phyloP scores from a whole-genome alignment of 805 yeast species.

The Kodamaea kaohsiungensis region DNA sequence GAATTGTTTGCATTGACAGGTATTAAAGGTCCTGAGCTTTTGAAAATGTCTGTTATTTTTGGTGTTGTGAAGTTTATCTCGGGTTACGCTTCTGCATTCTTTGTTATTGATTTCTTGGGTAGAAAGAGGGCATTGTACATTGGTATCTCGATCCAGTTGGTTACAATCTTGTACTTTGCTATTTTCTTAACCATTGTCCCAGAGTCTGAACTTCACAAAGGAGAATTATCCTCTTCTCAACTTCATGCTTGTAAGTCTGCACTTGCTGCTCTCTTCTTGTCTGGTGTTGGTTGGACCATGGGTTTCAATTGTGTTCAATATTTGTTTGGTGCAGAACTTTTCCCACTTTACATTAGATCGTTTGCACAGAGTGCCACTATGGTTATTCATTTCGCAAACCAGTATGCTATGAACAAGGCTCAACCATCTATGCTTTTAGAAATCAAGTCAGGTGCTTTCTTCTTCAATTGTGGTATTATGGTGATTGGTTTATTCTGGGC shows the following conservation, averaged over 20 bases:
- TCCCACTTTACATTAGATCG: conserved; percentile 25
- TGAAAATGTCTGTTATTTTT: conserved; percentile 26
- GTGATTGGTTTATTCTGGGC: conserved; percentile 22
- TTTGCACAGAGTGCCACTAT: conserved; percentile 24
- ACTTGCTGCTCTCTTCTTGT: conserved; percentile 24
- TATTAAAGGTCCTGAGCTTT: conserved; percentile 18
- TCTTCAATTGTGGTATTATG: conserved; percentile 22
- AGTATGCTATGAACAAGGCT: conserved; percentile 28
- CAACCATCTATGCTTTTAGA: conserved; percentile 24
- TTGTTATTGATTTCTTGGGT: conserved; percentile 25
- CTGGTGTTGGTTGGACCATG: conserved; percentile 27
- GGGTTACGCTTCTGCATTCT: conserved; percentile 24
- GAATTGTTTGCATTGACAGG: conserved; percentile 24
- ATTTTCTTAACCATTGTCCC: conserved; percentile 24
- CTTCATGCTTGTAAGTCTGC: conserved; percentile 21
- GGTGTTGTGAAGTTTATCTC: conserved; percentile 26
- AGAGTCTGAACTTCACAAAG: conserved; percentile 15
- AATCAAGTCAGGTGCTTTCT: conserved; percentile 24
- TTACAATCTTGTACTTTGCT: conserved; percentile 22
- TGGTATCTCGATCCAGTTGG: conserved; percentile 20
- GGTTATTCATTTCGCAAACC: conserved; percentile 29
- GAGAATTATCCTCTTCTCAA: conserved; percentile 15
- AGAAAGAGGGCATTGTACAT: conserved; percentile 22
- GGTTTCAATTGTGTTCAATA: conserved; percentile 26
- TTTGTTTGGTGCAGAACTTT: conserved; percentile 26